Evolutionary conservation across 805 yeast genomes (phyloP), one percentile per base, ranked within the genome.

Genomic region (Kuraishia ogatae): DNA sequence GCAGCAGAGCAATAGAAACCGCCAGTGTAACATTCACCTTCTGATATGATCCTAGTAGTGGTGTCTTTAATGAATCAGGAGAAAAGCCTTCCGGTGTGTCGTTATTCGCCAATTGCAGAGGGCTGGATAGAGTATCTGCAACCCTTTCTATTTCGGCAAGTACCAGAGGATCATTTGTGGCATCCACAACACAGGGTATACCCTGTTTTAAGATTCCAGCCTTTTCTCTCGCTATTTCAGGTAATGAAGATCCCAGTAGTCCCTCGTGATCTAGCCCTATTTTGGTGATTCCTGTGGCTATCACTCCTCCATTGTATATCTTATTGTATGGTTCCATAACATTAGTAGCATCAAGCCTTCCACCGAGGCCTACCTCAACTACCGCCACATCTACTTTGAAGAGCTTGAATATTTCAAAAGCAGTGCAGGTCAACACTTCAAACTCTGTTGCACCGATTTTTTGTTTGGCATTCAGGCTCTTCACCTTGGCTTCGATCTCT

Each of bases 321-420:
- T 8, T 11, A 17, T 19, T n/a, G 50, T 50, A 8, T 17, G 53
- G 55, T 2, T 58, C 49, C 15, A 39, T 29, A 0, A 88, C 88
- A 71, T 93, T 93, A 0, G 99, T 93, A 1, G 97, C 89, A 69
- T 93, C 99, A 13, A 83, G 66, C 48, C 87, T 69, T 0, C 99
- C 99, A 1, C 99, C 99, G 6, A 94, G 72, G 0, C 99, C 99
- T 2, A 91, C 97, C 67, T 93, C 99, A n/a, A 93, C 69, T 0
- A 93, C 82, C 0, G 96, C 97, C 54, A 87, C 71, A 23, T 85
- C 83, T 5, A 91, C 86, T 1, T 76, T 68, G 49, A 75, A 74
- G 11, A 77, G 63, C 46, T 76, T 75, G 66, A 94, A 94, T 23
- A 89, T 80, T 61, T 85, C 80, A 61, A 90, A 83, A 1, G 97